Percentiles rank a stretch among this genome's conserved stretches.
Evolutionary conservation across 2,329 filamentous ascomycete genomes (phyloP).

Genomic region (Setomelanomma holmii): DNA sequence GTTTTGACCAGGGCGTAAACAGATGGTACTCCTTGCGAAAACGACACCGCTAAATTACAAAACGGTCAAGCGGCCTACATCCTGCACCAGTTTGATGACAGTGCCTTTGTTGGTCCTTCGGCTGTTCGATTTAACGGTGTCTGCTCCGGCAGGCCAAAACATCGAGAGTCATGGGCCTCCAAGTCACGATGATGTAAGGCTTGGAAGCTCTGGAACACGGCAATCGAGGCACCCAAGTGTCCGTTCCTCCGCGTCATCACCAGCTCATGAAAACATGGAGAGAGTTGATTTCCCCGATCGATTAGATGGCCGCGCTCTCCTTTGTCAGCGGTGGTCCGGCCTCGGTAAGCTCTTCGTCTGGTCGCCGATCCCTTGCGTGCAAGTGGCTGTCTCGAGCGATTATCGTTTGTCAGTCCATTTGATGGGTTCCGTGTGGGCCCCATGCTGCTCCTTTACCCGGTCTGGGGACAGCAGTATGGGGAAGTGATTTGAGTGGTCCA

Average conservation of each 20-base stretch:
- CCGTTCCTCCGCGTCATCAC: conserved; percentile 28
- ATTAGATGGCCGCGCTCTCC: conserved; percentile 17
- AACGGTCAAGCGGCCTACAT: conserved; percentile 3
- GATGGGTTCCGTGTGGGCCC: conserved; percentile 24
- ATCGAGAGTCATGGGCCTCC: conserved; percentile 7
- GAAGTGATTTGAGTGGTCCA: conserved; percentile 37
- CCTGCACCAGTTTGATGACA: conserved; percentile 12
- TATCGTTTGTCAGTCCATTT: conserved; percentile 32
- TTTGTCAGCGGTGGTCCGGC: conserved; percentile 35
- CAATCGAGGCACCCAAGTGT: conserved; percentile 8
- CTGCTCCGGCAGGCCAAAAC: not conserved
- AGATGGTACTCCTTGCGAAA: not conserved
- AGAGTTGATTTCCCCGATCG: not conserved
- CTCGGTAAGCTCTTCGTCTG: conserved; percentile 33
- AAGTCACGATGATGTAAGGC: conserved; percentile 30
- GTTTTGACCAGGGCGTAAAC: not conserved
- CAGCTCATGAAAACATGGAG: conserved; percentile 2
- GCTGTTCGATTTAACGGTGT: not conserved
- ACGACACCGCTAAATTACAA: not conserved
- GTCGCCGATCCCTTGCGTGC: conserved; percentile 36
- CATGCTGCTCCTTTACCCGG: conserved; percentile 44
- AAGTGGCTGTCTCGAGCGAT: conserved; percentile 29
- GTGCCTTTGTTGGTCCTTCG: conserved; percentile 2
- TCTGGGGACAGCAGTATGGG: conserved; percentile 38
- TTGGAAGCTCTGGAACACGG: conserved; percentile 17